A percentile compares a stretch with the other conserved stretches of the same genome.
Conservation (phyloP, 768 basidiomycete species). For the Piloderma croceum region DNA sequence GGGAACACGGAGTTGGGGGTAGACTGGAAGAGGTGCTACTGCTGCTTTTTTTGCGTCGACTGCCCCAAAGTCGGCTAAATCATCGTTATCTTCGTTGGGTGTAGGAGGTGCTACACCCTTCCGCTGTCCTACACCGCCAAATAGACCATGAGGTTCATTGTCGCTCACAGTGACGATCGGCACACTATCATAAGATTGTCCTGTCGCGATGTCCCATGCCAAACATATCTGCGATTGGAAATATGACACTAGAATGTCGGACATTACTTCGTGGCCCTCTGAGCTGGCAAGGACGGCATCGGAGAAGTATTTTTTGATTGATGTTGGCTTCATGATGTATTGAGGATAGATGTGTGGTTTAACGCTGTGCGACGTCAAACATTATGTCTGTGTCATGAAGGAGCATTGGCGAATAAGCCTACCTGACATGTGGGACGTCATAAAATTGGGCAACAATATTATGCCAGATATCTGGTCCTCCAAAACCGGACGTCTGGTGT, state of each 20-base stretch:
- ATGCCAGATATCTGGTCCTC: conserved; percentile 88
- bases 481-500: conserved; percentile 73
- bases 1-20: conserved; percentile 48
- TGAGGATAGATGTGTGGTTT: conserved; percentile 79
- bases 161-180: conserved; percentile 37
- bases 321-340: conserved; percentile 70
- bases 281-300: conserved; percentile 81
- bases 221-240: conserved; percentile 85
- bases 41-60: conserved; percentile 17
- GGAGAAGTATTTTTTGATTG: conserved; percentile 64
- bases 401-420: conserved; percentile 5
- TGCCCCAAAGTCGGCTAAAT: conserved; percentile 22
- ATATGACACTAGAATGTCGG: conserved; percentile 90
- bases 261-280: conserved; percentile 75
- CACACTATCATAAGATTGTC: conserved; percentile 56
- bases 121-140: conserved; percentile 80
- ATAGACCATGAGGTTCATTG: conserved; percentile 55
- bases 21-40: conserved; percentile 4
- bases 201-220: conserved; percentile 74
- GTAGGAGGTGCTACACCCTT: conserved; percentile 63
- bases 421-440: conserved; percentile 89
- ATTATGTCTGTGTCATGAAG: not conserved
- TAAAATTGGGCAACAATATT: conserved; percentile 92
- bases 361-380: no score
- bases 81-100: conserved; percentile 26